These are phyloP conservation scores for Candida freyschussii DNA, from an alignment of 1,139 yeast genomes.

Conservation along the genomic window DNA sequence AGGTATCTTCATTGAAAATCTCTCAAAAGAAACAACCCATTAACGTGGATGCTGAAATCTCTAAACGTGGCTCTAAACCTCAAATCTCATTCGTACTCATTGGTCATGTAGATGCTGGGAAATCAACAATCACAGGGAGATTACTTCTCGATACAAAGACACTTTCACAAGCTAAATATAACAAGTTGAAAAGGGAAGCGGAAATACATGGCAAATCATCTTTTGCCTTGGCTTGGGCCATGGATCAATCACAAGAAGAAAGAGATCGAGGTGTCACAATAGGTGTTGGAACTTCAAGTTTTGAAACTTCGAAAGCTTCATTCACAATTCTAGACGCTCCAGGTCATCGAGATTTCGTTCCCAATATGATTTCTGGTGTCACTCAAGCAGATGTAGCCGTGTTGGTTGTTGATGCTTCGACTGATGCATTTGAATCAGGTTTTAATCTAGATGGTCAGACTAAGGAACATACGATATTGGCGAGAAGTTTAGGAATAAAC, in stretches of 20 bases:
- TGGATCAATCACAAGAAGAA: conserved; percentile 95
- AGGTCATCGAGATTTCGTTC: conserved; percentile 95
- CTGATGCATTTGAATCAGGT: conserved; percentile 87
- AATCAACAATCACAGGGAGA: conserved; percentile 92
- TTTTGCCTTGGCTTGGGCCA: conserved; percentile 94
- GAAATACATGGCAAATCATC: conserved; percentile 84
- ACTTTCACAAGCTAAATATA: conserved; percentile 71
- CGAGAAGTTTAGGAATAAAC: conserved; percentile 77
- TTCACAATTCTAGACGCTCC: conserved; percentile 97
- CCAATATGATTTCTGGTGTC: conserved; percentile 98
- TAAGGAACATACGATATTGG: conserved; percentile 84
- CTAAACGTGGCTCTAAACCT: conserved; percentile 45
- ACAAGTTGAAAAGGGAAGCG: conserved; percentile 75
- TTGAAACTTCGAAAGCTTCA: conserved; percentile 59
- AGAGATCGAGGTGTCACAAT: conserved; percentile 89
- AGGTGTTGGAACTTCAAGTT: conserved; percentile 81
- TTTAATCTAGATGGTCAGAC: conserved; percentile 88
- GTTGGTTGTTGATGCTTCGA: conserved; percentile 56
- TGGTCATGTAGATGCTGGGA: conserved; percentile 98
- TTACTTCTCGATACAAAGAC: conserved; percentile 76
- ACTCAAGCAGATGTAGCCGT: conserved; percentile 70
- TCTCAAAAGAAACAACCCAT: conserved; percentile 28
- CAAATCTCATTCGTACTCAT: conserved; percentile 76
- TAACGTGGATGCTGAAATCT: conserved; percentile 34
- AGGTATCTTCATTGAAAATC: conserved; percentile 19